Conservation (phyloP, 441 rosid species). For the Croton laevigatus region DNA sequence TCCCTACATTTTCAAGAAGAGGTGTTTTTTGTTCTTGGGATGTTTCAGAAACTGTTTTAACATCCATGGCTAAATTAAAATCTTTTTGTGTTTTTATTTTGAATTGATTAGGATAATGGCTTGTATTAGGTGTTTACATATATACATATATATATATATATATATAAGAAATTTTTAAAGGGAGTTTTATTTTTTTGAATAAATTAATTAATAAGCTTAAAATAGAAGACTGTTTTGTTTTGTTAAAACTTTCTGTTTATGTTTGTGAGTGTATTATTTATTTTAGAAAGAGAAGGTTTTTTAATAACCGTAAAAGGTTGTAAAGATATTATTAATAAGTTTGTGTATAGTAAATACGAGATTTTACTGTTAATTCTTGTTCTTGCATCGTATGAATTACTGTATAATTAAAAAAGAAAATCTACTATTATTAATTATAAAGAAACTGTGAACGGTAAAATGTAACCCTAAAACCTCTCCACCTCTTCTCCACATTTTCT, state of each 20-base stretch:
- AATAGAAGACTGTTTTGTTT: background rate
- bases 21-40: conserved; percentile 15
- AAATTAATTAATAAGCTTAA: background rate
- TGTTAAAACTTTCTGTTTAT: background rate
- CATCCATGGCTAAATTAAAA: conserved; percentile 21
- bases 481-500: too few species aligned
- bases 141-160: background rate
- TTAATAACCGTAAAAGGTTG: background rate
- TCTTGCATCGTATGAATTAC: too few species aligned
- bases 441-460: too few species aligned
- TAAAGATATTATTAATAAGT: background rate
- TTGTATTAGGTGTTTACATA: too few species aligned
- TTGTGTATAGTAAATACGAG: too few species aligned
- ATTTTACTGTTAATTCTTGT: too few species aligned
- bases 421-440: background rate
- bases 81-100: background rate
- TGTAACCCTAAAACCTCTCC: too few species aligned
- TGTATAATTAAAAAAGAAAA: too few species aligned
- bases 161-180: background rate
- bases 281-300: background rate
- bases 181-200: background rate
- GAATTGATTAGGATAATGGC: background rate
- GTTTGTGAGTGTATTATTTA: background rate
- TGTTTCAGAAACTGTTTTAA: background rate
- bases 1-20: conserved; percentile 18